Evolutionary conservation across 306 rosid species (phyloP).

Genomic region (cucumber (Cucumis sativus)): DNA sequence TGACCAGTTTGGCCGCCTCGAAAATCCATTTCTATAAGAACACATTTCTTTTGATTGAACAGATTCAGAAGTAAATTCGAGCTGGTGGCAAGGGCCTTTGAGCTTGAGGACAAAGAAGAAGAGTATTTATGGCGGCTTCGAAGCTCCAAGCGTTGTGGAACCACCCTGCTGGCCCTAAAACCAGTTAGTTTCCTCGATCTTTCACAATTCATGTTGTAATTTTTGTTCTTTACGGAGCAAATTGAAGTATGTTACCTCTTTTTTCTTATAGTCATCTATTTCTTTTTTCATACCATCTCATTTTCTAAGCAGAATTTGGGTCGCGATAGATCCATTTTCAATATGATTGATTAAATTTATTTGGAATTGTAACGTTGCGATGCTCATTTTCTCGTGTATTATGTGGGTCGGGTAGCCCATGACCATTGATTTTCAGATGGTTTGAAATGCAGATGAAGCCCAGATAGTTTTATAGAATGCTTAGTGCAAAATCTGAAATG

Average conservation of each 20-base stretch:
- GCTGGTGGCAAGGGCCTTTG: background rate
- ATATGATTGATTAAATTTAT: background rate
- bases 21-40: background rate
- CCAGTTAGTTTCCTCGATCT: slow-evolving; percentile 46
- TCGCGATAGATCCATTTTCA: background rate
- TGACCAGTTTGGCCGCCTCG: background rate
- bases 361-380: background rate
- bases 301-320: background rate
- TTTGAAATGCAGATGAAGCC: background rate
- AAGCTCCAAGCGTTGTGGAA: slow-evolving; percentile 90
- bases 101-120: background rate
- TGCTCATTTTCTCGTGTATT: background rate
- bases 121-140: slow-evolving; percentile 54
- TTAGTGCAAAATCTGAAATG: background rate
- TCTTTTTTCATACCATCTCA: background rate
- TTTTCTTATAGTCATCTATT: background rate
- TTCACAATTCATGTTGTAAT: background rate
- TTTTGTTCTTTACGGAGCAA: background rate
- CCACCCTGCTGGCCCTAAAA: slow-evolving; percentile 98
- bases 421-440: background rate
- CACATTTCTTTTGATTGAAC: background rate
- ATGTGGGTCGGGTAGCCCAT: background rate
- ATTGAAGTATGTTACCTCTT: background rate
- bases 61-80: background rate
- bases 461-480: background rate